Evolutionary conservation across 139 green algal species (phyloP).

Genomic region (Asterochloris erici): DNA sequence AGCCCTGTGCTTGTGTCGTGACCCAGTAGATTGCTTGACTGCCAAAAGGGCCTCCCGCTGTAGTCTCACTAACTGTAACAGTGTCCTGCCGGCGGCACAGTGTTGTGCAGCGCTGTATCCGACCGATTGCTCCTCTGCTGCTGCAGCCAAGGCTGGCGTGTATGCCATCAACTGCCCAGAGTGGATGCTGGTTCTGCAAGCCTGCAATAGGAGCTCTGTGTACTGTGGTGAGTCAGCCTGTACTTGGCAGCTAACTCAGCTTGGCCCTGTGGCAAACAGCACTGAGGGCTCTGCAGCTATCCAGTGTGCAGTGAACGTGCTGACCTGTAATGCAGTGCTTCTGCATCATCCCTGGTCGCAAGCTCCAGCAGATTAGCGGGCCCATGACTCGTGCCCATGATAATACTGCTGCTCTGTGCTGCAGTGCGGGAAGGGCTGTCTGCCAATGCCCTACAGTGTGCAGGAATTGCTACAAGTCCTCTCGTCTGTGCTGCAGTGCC

Average conservation of each 20-base stretch:
- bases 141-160: constrained; percentile 46
- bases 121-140: too few relatives aligned
- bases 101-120: too few relatives aligned
- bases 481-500: constrained; percentile 57
- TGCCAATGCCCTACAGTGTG: too few relatives aligned
- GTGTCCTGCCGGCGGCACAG: too few relatives aligned
- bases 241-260: too few relatives aligned
- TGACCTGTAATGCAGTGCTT: not conserved
- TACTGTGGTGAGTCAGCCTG: constrained; percentile 14
- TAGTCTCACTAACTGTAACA: too few relatives aligned
- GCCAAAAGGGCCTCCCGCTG: too few relatives aligned
- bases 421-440: too few relatives aligned
- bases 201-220: constrained; percentile 63
- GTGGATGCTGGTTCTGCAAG: constrained; percentile 87
- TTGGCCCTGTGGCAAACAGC: too few relatives aligned
- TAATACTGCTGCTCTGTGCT: too few relatives aligned
- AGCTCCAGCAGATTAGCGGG: not conserved
- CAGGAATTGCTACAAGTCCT: not conserved
- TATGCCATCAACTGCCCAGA: constrained; percentile 73
- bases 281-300: not conserved
- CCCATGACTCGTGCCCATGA: not conserved
- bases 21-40: too few relatives aligned
- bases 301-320: too few relatives aligned
- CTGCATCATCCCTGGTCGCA: not conserved
- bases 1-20: not conserved